Conservation (phyloP, 768 basidiomycete genomes). For the Russula olivacea region DNA sequence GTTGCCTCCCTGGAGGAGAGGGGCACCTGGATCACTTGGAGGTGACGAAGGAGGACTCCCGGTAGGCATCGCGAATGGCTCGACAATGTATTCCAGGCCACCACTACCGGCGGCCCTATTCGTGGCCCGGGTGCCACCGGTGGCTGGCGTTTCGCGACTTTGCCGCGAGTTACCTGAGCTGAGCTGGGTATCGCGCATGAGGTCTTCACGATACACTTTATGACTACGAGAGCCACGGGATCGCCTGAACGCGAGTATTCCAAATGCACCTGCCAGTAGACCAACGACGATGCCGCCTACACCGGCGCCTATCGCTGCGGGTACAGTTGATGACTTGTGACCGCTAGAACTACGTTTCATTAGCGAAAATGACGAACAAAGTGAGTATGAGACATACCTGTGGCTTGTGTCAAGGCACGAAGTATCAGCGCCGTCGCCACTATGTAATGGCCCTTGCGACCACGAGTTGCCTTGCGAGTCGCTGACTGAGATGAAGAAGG, state of each 20-base stretch:
- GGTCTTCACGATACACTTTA: background rate
- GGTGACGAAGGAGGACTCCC: background rate
- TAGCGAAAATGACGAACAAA: background rate
- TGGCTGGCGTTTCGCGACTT: constrained; percentile 1
- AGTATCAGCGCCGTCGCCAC: constrained; percentile 39
- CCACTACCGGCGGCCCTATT: no score
- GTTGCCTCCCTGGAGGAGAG: background rate
- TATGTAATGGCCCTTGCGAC: constrained; percentile 55
- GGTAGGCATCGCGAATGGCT: constrained; percentile 22
- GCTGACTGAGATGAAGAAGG: constrained; percentile 51
- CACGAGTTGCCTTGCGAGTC: constrained; percentile 48
- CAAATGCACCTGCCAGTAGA: constrained; percentile 26
- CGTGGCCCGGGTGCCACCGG: background rate
- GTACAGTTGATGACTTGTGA: background rate
- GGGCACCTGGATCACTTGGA: constrained; percentile 6
- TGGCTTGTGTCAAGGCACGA: constrained; percentile 37
- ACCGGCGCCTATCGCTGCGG: constrained; percentile 23
- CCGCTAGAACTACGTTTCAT: background rate
- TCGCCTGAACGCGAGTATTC: constrained; percentile 2
- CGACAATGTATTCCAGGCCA: constrained; percentile 20
- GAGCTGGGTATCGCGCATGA: background rate
- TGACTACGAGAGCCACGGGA: background rate
- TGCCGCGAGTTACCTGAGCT: background rate
- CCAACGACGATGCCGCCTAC: constrained; percentile 28
- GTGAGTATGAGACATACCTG: background rate